Evolutionary conservation across 2,329 filamentous ascomycete species (phyloP), one percentile per base, ranked within the genome.

Genomic region (Neophaeococcomyces mojaviensis): DNA sequence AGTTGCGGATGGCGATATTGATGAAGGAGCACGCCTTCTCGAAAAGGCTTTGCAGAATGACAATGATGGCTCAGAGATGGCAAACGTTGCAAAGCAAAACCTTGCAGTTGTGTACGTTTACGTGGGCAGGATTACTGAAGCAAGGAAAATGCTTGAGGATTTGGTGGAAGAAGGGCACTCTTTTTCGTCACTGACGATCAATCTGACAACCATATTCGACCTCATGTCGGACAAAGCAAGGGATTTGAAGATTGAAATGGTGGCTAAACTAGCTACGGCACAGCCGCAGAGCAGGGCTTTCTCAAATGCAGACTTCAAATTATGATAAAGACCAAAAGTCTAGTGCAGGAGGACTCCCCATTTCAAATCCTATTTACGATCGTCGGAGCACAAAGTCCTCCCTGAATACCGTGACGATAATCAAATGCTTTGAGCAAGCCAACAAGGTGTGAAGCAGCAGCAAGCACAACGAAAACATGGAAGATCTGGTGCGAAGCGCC

Each of bases 401-500:
- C 52, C 41, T 49, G 48, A 9, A 51, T 46, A 10, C 73, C 77
- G 64, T 95, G 88, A 59, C 87, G 81, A 61, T 86, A 83, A 65
- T 95, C 86, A 67, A 96, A 95, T 3, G 89, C 89, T 64, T 80
- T 84, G 24, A 86, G 62, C 67, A 97, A 75, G 39, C 86, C 89
- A 43, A 81, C 81, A 49, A 97, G 70, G 70, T 98, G 92, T 19
- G 84, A 78, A 1, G 78, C 76, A 0, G 88, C 90, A 0, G 92
- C 92, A 50, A 88, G 65, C 13, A 97, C 72, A 22, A 98, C 89
- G 53, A 92, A 76, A 32, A 94, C 71, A 68, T 98, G 92, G 64
- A 98, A 98, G 53, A 98, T 84, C 68, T 98, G 92, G 66, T 98
- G 92, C 16, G 88, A 95, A 61, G 82, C 88, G 31, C 92, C 90